Conservation (phyloP, 2,329 filamentous ascomycete genomes). For the Juglanconis oblonga region DNA sequence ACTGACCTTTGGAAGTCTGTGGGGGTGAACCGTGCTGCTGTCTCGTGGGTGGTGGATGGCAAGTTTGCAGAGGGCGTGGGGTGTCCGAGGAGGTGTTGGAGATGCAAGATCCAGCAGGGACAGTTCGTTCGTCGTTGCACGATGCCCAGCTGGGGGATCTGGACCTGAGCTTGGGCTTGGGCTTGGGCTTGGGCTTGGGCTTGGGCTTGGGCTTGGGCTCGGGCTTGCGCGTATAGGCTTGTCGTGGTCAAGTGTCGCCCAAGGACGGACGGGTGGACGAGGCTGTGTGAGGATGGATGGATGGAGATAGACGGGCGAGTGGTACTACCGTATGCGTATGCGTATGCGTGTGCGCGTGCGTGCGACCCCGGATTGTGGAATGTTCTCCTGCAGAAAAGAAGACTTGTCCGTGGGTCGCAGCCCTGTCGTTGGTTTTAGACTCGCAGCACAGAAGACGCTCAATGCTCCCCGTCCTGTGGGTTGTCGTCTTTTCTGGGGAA, state of each 20-base stretch:
- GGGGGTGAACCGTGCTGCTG: not conserved
- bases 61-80: constrained; percentile 11
- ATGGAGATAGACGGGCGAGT: not conserved
- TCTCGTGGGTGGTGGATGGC: not conserved
- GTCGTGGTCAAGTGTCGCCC: constrained; percentile 2
- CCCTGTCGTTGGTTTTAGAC: constrained; percentile 8
- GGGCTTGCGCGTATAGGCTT: constrained; percentile 2
- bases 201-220: too few species aligned
- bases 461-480: constrained; percentile 4
- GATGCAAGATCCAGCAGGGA: constrained; percentile 2
- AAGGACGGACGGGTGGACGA: not conserved
- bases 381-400: constrained; percentile 10
- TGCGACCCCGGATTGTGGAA: constrained; percentile 10
- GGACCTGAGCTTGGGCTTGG: too few species aligned
- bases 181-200: not conserved
- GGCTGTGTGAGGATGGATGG: not conserved
- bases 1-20: constrained; percentile 13
- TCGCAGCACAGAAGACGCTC: constrained; percentile 5
- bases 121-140: not conserved
- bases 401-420: constrained; percentile 8
- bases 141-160: too few species aligned
- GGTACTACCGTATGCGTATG: too few species aligned
- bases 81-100: constrained; percentile 1
- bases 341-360: not conserved
- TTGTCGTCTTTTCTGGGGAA: constrained; percentile 13